phyloP scores from a whole-genome alignment of 1,139 yeast species.

The Wickerhamomyces sp. region DNA sequence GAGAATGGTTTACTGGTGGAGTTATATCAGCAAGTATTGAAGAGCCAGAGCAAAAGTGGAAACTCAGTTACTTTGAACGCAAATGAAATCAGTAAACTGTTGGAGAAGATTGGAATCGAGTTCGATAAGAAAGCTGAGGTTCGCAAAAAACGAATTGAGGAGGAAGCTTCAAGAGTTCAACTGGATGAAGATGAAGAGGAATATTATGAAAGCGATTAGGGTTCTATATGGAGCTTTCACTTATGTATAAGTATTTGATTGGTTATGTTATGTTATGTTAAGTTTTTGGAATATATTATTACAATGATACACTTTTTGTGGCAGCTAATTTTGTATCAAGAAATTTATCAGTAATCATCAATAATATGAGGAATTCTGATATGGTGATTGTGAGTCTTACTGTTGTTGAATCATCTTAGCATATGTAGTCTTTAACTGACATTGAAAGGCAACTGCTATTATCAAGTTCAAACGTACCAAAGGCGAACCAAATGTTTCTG shows the following conservation, averaged over 20 bases:
- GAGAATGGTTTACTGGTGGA: constrained; percentile 9
- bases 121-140: neutral
- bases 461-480: constrained; percentile 4
- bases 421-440: too few species aligned
- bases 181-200: constrained; percentile 2
- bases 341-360: too few species aligned
- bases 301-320: too few species aligned
- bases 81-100: neutral
- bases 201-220: neutral
- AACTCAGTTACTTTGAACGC: neutral
- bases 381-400: neutral
- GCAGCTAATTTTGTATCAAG: too few species aligned
- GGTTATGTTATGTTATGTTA: too few species aligned
- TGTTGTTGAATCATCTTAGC: neutral
- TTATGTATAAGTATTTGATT: too few species aligned
- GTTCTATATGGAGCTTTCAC: too few species aligned
- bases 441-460: constrained; percentile 5
- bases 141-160: neutral
- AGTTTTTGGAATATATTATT: too few species aligned
- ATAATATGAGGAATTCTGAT: neutral
- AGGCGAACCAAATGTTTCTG: neutral
- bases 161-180: neutral
- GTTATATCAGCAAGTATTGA: constrained; percentile 3
- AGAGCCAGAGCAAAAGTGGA: neutral
- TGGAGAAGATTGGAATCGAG: neutral